phyloP scores from a whole-genome alignment of 495 filamentous ascomycete genomes.

The Talaromyces borbonicus region DNA sequence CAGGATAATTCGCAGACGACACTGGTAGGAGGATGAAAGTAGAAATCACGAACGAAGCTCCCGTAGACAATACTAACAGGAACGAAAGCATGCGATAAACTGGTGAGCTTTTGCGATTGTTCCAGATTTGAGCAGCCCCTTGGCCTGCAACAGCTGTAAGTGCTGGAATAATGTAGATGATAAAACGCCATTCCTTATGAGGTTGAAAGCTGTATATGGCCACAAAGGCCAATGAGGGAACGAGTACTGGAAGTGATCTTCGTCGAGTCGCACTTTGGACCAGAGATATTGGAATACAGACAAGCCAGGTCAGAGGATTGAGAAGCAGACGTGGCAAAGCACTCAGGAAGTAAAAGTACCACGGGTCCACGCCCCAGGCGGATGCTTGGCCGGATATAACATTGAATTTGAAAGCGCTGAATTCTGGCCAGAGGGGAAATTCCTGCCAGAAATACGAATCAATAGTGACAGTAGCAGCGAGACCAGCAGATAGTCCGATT shows the following conservation, averaged over 20 bases:
- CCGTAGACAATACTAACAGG: constrained; percentile 44
- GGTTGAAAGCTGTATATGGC: constrained; percentile 74
- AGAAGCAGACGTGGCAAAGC: constrained; percentile 74
- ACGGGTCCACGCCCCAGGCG: constrained; percentile 80
- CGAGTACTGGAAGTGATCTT: constrained; percentile 41
- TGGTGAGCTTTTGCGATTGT: constrained; percentile 47
- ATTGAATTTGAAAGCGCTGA: constrained; percentile 86
- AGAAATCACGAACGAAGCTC: constrained; percentile 48
- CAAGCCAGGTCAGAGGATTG: constrained; percentile 55
- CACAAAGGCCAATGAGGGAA: constrained; percentile 63
- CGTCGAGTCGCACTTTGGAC: constrained; percentile 38
- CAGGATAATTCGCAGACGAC: constrained; percentile 81
- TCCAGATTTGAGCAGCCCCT: constrained; percentile 66
- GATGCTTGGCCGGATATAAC: constrained; percentile 58
- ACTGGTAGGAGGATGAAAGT: constrained; percentile 54
- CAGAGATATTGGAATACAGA: constrained; percentile 59
- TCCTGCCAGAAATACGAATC: constrained; percentile 91
- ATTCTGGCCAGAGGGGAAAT: constrained; percentile 77
- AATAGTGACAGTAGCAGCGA: constrained; percentile 56
- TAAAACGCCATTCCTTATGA: constrained; percentile 96
- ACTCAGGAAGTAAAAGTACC: constrained; percentile 75
- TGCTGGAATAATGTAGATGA: constrained; percentile 76
- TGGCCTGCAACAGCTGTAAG: constrained; percentile 71
- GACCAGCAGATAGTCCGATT: constrained; percentile 49
- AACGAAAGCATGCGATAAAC: constrained; percentile 49